Percentiles rank a stretch among this genome's conserved stretches.
Conservation (phyloP, 805 yeast species). For the Schizosaccharomyces cryophilus region DNA sequence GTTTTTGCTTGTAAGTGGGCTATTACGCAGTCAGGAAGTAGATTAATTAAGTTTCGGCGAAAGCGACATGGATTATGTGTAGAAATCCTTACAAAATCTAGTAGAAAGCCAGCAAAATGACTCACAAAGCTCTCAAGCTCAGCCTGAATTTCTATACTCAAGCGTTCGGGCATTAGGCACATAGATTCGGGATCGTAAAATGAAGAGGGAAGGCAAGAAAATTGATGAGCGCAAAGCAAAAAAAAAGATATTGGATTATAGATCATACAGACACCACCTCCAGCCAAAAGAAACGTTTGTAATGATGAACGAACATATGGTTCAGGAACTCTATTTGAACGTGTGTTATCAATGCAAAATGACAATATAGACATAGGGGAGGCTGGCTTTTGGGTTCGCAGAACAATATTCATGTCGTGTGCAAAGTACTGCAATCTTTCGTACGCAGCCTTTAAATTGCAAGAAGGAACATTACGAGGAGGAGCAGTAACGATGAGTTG, state of each 20-base stretch:
- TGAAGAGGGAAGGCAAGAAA: neutral
- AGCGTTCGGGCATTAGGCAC: neutral
- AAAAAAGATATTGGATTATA: neutral
- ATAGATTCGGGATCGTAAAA: neutral
- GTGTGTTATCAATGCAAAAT: neutral
- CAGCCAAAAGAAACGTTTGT: neutral
- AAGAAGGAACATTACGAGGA: neutral
- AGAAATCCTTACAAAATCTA: neutral
- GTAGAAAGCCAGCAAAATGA: neutral
- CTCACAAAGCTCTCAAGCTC: neutral
- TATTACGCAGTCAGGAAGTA: neutral
- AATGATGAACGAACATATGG: neutral
- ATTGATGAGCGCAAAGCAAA: neutral
- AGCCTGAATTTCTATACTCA: neutral
- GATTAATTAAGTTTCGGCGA: neutral
- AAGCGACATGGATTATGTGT: neutral
- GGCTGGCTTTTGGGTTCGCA: neutral
- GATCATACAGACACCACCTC: neutral
- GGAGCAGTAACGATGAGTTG: neutral
- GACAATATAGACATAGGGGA: neutral
- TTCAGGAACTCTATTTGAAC: neutral
- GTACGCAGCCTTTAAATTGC: neutral
- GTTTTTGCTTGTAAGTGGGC: too few species aligned
- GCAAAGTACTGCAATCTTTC: neutral
- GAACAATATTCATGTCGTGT: neutral